Percentiles rank a stretch among this genome's conserved stretches.
Evolutionary conservation across 1,284 basidiomycete species (phyloP).

Genomic region (Trichosporon ovoides): DNA sequence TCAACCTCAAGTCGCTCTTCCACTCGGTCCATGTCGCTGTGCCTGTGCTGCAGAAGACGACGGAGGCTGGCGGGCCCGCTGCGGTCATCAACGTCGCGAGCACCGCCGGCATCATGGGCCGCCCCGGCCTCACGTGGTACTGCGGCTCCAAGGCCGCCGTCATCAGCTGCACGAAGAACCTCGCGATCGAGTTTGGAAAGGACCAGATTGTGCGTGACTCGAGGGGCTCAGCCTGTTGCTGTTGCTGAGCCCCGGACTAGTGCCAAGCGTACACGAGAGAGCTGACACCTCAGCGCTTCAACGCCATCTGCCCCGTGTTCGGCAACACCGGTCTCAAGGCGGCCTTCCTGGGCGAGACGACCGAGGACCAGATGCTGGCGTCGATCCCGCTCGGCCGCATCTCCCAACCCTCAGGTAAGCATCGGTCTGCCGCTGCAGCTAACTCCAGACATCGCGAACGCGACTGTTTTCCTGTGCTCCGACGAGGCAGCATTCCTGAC

Average conservation of each 20-base stretch:
- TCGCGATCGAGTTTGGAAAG: constrained; percentile 18
- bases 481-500: constrained; percentile 24
- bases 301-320: constrained; percentile 21
- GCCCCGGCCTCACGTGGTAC: constrained; percentile 21
- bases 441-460: constrained; percentile 24
- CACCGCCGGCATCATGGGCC: constrained; percentile 20
- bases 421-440: neutral
- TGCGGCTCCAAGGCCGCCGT: constrained; percentile 15
- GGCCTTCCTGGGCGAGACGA: constrained; percentile 19
- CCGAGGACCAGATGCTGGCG: constrained; percentile 16
- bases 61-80: constrained; percentile 8
- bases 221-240: too few species aligned
- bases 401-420: constrained; percentile 20
- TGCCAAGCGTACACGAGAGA: too few species aligned
- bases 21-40: constrained; percentile 18
- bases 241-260: neutral
- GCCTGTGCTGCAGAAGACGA: constrained; percentile 13
- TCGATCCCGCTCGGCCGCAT: constrained; percentile 17
- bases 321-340: constrained; percentile 18
- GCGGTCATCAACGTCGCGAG: constrained; percentile 16
- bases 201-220: constrained; percentile 16
- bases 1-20: constrained; percentile 19
- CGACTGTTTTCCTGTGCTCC: constrained; percentile 22
- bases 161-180: constrained; percentile 17
- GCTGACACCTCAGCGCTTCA: constrained; percentile 17